Evolutionary conservation across 768 basidiomycete species (phyloP).

Genomic region (Russula compacta): DNA sequence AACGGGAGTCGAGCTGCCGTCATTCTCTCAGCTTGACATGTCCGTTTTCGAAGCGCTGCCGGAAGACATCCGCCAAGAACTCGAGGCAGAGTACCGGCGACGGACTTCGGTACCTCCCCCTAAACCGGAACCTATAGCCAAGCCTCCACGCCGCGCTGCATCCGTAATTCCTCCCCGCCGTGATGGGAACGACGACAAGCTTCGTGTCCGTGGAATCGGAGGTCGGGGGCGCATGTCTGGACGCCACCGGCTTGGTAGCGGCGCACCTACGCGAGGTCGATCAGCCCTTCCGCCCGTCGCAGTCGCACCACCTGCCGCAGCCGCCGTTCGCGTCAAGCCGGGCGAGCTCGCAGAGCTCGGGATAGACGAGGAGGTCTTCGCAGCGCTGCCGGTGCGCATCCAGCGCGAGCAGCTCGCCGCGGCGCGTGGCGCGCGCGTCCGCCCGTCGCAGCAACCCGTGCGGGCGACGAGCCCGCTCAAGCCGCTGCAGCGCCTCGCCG

Average conservation of each 20-base stretch:
- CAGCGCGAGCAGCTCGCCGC: constrained; percentile 69
- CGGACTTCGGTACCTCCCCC: constrained; percentile 47
- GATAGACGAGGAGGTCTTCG: constrained; percentile 69
- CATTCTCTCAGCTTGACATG: constrained; percentile 68
- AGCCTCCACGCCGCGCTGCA: constrained; percentile 2
- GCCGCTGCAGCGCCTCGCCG: constrained; percentile 40
- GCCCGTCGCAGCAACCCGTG: constrained; percentile 11
- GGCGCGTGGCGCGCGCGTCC: constrained; percentile 39
- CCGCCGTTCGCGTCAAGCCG: constrained; percentile 37
- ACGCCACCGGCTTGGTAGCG: background rate
- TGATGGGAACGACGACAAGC: background rate
- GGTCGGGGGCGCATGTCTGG: background rate
- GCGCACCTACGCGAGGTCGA: constrained; percentile 30
- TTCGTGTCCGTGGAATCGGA: constrained; percentile 7
- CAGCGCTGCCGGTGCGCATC: constrained; percentile 49
- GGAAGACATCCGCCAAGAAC: constrained; percentile 55
- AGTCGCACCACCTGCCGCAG: background rate
- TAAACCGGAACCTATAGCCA: constrained; percentile 14
- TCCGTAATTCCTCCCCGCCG: background rate
- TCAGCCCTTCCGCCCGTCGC: constrained; percentile 28
- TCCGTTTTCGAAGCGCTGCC: constrained; percentile 65
- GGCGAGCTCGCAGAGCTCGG: constrained; percentile 52
- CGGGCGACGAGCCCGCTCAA: constrained; percentile 28
- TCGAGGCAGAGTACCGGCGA: constrained; percentile 51
- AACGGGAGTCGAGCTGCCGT: constrained; percentile 38